These are phyloP conservation scores for Spizellomyces punctatus DNA, from an alignment of 192 early-diverging fungal species.

Conservation along the genomic window DNA sequence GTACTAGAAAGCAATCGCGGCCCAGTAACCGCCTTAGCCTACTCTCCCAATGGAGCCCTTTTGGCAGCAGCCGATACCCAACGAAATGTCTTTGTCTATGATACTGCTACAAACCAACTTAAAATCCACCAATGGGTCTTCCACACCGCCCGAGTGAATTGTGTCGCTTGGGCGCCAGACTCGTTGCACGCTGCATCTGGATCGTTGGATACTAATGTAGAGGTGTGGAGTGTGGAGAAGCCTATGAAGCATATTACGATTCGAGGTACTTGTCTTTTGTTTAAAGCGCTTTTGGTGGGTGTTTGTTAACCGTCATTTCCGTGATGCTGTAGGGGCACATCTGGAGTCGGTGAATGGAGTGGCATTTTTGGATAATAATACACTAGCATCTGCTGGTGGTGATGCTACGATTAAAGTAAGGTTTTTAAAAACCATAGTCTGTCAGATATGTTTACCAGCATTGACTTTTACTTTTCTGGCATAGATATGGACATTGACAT, in stretches of 20 bases:
- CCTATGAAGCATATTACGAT: conserved; percentile 78
- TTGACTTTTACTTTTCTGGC: background rate
- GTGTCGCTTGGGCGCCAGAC: conserved; percentile 78
- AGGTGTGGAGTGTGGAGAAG: conserved; percentile 84
- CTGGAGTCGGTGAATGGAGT: conserved; percentile 76
- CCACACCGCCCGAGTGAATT: conserved; percentile 85
- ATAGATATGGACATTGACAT: background rate
- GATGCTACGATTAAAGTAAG: conserved; percentile 79
- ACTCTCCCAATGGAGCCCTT: conserved; percentile 71
- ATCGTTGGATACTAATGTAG: conserved; percentile 87
- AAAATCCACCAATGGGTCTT: conserved; percentile 80
- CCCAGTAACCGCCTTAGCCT: conserved; percentile 77
- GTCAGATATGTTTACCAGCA: too few species aligned
- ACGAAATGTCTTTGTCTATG: conserved; percentile 79
- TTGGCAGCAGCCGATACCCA: conserved; percentile 81
- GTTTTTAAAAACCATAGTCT: background rate
- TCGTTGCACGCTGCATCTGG: conserved; percentile 74
- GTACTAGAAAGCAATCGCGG: conserved; percentile 56
- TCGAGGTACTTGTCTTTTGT: conserved; percentile 43
- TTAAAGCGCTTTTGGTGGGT: background rate
- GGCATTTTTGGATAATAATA: conserved; percentile 66
- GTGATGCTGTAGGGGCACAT: conserved; percentile 64
- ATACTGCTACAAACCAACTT: conserved; percentile 53
- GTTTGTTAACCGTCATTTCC: background rate
- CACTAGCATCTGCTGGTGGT: conserved; percentile 74